Evolutionary conservation across 106 monocot species (phyloP).

Genomic region (Dioscorea dumetorum): DNA sequence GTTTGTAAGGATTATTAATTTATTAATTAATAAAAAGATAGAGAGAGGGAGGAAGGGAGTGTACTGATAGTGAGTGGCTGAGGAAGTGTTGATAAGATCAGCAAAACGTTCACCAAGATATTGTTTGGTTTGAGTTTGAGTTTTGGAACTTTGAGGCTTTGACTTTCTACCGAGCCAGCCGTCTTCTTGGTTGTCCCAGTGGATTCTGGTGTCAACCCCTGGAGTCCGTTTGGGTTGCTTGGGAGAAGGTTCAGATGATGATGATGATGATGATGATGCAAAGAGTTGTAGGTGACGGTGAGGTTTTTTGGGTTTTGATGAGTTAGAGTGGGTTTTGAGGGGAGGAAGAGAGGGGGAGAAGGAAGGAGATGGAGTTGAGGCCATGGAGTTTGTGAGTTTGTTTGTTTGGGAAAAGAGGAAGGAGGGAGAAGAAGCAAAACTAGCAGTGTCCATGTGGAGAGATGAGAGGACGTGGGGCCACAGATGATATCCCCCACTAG

Average conservation of each 20-base stretch:
- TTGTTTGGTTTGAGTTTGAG: slow-evolving; percentile 9
- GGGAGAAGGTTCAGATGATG: slow-evolving; percentile 6
- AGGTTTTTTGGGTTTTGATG: not conserved
- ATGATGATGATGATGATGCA: slow-evolving; percentile 12
- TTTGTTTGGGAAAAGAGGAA: too few relatives aligned
- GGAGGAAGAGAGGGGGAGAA: slow-evolving; percentile 7
- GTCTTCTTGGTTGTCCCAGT: slow-evolving; percentile 69
- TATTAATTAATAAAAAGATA: too few relatives aligned
- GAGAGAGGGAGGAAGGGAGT: not conserved
- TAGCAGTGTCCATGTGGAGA: too few relatives aligned
- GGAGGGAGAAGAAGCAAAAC: too few relatives aligned
- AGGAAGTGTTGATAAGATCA: slow-evolving; percentile 38
- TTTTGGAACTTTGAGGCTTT: not conserved
- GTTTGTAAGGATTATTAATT: not conserved
- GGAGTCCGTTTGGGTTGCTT: slow-evolving; percentile 19
- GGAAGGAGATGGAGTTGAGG: slow-evolving; percentile 21
- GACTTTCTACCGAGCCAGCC: slow-evolving; percentile 68
- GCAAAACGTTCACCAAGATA: slow-evolving; percentile 40
- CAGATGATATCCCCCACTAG: too few relatives aligned
- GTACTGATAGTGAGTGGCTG: slow-evolving; percentile 76
- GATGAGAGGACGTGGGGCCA: too few relatives aligned
- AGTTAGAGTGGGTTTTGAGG: not conserved
- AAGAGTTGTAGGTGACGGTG: not conserved
- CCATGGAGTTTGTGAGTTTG: slow-evolving; percentile 7
- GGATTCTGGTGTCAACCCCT: slow-evolving; percentile 78